phyloP scores from a whole-genome alignment of 495 filamentous ascomycete species.

The Neurospora hispaniola region DNA sequence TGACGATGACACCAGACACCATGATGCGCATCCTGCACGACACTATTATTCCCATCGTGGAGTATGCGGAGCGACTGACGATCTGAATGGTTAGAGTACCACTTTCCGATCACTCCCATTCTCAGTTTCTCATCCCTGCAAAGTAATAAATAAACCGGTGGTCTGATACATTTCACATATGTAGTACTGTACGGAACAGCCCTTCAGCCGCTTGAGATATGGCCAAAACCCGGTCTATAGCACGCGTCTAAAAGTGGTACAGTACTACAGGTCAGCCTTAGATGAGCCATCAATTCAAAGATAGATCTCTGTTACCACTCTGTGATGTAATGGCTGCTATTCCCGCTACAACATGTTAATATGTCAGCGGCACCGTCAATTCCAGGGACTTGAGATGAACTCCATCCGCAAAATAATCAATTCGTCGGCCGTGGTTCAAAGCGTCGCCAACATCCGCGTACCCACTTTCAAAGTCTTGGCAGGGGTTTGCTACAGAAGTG shows the following conservation, averaged over 20 bases:
- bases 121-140: background rate
- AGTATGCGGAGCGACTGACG: background rate
- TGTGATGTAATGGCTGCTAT: background rate
- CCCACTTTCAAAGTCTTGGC: background rate
- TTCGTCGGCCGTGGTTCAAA: background rate
- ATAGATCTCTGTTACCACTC: background rate
- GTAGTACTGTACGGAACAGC: background rate
- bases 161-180: background rate
- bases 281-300: background rate
- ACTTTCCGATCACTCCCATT: background rate
- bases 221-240: background rate
- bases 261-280: background rate
- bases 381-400: background rate
- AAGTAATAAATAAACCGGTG: background rate
- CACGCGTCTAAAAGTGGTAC: background rate
- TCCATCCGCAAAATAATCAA: background rate
- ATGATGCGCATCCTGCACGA: background rate
- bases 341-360: background rate
- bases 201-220: background rate
- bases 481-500: background rate
- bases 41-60: background rate
- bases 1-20: background rate
- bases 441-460: background rate
- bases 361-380: background rate
- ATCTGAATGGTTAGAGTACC: background rate